These are phyloP conservation scores for Artomyces pyxidatus DNA, from an alignment of 768 basidiomycete species.

Conservation along the genomic window DNA sequence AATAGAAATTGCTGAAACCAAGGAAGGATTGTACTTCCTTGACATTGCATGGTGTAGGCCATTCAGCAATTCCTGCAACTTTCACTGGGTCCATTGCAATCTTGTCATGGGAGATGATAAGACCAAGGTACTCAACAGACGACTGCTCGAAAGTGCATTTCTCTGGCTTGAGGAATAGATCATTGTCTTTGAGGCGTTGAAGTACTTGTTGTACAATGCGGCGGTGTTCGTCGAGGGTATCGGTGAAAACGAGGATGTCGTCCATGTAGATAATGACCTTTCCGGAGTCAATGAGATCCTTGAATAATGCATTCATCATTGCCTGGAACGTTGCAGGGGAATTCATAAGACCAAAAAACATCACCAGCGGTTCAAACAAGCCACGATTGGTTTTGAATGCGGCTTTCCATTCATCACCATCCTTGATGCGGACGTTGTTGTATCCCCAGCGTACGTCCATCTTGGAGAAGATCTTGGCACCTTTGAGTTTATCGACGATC, in stretches of 20 bases:
- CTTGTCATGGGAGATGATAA: constrained; percentile 11
- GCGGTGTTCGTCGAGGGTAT: constrained; percentile 11
- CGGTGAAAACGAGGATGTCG: constrained; percentile 25
- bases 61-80: constrained; percentile 27
- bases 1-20: constrained; percentile 33
- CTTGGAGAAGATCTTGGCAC: constrained; percentile 18
- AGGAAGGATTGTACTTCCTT: constrained; percentile 27
- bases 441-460: constrained; percentile 24
- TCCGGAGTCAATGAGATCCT: constrained; percentile 21
- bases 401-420: constrained; percentile 25
- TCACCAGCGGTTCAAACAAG: constrained; percentile 22
- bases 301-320: constrained; percentile 21
- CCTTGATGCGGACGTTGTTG: constrained; percentile 21
- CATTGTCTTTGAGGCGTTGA: constrained; percentile 13
- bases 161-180: constrained; percentile 16
- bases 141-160: constrained; percentile 15
- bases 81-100: constrained; percentile 28
- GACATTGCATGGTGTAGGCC: constrained; percentile 26
- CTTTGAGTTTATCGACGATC: constrained; percentile 11
- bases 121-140: constrained; percentile 17
- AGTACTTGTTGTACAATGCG: constrained; percentile 14
- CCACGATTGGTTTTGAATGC: constrained; percentile 26
- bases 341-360: constrained; percentile 24
- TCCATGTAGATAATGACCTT: constrained; percentile 26
- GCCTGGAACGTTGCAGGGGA: constrained; percentile 21